phyloP scores from a whole-genome alignment of 148 eudicot species.

The Rhododendron simsii region DNA sequence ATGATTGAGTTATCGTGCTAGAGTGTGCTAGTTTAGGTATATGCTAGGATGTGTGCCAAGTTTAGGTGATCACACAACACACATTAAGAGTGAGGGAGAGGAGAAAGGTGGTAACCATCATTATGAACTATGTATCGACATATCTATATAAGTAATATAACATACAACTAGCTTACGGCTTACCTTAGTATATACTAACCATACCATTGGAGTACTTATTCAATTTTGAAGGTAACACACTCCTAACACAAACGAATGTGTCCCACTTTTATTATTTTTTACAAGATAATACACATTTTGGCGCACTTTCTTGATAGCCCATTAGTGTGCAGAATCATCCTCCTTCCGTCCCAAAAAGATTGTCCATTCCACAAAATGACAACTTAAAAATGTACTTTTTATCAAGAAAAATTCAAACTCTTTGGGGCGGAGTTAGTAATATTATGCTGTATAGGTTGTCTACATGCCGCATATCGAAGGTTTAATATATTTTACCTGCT shows the following conservation, averaged over 20 bases:
- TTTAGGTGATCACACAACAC: neutral
- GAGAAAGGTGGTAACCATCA: neutral
- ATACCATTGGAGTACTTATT: neutral
- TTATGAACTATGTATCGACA: neutral
- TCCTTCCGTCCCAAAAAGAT: neutral
- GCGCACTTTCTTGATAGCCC: neutral
- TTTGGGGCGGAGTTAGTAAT: neutral
- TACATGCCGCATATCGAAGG: neutral
- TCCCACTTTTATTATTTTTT: neutral
- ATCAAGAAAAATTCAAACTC: neutral
- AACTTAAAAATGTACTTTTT: neutral
- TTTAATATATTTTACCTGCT: neutral
- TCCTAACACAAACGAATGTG: neutral
- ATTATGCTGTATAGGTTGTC: neutral
- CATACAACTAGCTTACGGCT: neutral
- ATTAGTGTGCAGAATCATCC: neutral
- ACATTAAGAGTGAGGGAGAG: neutral
- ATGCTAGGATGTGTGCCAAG: neutral
- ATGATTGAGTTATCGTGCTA: neutral
- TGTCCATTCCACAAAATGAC: neutral
- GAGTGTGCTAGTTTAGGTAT: neutral
- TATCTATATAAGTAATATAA: neutral
- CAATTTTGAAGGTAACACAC: neutral
- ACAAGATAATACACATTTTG: neutral
- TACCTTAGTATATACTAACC: neutral